Evolutionary conservation across 768 basidiomycete genomes (phyloP).

Genomic region (Kwoniella dendrophila): DNA sequence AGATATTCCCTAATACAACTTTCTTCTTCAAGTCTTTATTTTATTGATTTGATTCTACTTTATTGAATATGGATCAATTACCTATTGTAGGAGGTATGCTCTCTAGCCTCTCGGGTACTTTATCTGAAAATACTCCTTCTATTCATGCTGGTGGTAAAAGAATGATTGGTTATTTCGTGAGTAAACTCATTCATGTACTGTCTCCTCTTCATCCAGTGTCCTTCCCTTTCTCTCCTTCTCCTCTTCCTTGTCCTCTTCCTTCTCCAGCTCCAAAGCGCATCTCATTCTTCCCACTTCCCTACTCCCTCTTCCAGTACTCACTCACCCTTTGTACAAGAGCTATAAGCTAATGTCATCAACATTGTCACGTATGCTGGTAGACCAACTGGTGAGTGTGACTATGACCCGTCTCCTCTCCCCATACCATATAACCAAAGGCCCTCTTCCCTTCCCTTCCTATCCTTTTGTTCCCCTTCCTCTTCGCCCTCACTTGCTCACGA

Average conservation of each 20-base stretch:
- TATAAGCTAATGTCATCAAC: background rate
- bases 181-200: background rate
- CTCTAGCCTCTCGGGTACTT: background rate
- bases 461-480: background rate
- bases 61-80: background rate
- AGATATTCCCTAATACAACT: background rate
- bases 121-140: background rate
- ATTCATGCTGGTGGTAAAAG: conserved; percentile 2
- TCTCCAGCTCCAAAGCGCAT: background rate
- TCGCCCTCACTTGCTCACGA: background rate
- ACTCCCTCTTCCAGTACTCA: background rate
- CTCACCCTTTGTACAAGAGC: background rate
- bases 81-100: conserved; percentile 1
- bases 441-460: background rate
- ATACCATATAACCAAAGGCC: background rate
- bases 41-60: background rate
- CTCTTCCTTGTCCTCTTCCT: background rate
- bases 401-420: too few relatives aligned
- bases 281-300: too few relatives aligned
- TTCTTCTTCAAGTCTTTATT: background rate
- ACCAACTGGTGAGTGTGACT: conserved; percentile 15
- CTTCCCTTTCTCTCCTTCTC: background rate
- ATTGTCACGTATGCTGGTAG: background rate
- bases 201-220: background rate
- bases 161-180: conserved; percentile 18